Conservation (phyloP, 352 stramenopile species). For the Phytophthora fragariae region DNA sequence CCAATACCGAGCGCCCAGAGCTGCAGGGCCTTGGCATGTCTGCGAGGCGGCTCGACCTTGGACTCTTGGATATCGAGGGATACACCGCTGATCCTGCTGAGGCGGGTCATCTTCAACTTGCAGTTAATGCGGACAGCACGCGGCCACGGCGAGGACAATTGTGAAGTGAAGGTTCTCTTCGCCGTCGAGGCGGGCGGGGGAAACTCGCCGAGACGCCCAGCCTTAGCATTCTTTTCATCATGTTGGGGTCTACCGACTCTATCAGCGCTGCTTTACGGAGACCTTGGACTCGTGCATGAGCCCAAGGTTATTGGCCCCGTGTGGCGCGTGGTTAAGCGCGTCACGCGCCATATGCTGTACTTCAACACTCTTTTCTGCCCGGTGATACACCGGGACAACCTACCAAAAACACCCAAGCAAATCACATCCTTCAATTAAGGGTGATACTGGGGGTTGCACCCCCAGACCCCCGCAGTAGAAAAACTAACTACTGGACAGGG, state of each 20-base stretch:
- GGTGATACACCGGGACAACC: conserved; percentile 5
- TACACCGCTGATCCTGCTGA: conserved; percentile 33
- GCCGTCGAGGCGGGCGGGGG: neutral
- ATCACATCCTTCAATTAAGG: too few species aligned
- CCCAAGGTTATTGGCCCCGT: neutral
- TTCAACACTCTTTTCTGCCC: conserved; percentile 28
- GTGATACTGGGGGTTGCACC: too few species aligned
- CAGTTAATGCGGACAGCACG: neutral
- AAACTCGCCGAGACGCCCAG: neutral
- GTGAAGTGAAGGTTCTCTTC: conserved; percentile 14
- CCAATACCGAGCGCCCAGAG: conserved; percentile 68
- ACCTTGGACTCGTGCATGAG: neutral
- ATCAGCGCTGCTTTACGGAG: neutral
- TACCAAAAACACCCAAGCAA: too few species aligned
- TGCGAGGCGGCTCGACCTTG: conserved; percentile 37
- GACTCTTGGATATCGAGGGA: conserved; percentile 34
- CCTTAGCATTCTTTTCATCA: conserved; percentile 22
- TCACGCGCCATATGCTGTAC: conserved; percentile 28
- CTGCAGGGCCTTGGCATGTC: conserved; percentile 57
- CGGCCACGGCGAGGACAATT: conserved; percentile 22
- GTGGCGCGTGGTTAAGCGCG: conserved; percentile 19
- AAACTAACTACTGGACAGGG: too few species aligned
- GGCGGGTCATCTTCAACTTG: conserved; percentile 24
- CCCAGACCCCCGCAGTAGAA: too few species aligned
- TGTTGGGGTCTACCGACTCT: conserved; percentile 3